Conservation (phyloP, 176 grass and related monocot genomes). For the Metroxylon sagu region DNA sequence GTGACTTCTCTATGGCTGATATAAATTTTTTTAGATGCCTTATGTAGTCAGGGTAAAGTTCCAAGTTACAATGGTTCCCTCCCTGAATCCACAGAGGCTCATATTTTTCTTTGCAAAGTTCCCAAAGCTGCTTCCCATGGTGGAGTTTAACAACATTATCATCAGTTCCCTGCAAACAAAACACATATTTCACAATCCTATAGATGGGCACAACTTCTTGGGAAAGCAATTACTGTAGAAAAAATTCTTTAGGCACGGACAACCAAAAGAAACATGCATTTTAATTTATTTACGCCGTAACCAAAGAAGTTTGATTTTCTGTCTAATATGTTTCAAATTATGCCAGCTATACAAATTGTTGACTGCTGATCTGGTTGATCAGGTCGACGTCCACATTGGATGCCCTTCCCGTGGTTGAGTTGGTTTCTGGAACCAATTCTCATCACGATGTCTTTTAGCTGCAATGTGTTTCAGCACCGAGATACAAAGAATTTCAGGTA, state of each 20-base stretch:
- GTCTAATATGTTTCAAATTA: too few species aligned
- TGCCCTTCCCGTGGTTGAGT: too few species aligned
- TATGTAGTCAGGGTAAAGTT: slow-evolving; percentile 64
- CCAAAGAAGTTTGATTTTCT: too few species aligned
- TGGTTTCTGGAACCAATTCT: too few species aligned
- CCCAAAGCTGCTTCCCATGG: slow-evolving; percentile 77
- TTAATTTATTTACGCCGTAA: too few species aligned
- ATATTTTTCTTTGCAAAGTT: slow-evolving; percentile 83
- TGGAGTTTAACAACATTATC: slow-evolving; percentile 65
- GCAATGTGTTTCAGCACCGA: too few species aligned
- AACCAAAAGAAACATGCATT: slow-evolving; percentile 1
- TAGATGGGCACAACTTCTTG: neutral
- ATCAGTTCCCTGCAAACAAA: slow-evolving; percentile 50
- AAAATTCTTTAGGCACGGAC: neutral
- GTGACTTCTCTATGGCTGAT: slow-evolving; percentile 45
- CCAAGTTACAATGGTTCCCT: slow-evolving; percentile 72
- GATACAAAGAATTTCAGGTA: too few species aligned
- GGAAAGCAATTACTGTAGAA: too few species aligned
- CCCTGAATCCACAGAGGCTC: slow-evolving; percentile 89
- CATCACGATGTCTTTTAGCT: too few species aligned
- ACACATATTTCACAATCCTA: neutral
- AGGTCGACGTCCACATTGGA: too few species aligned
- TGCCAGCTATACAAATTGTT: too few species aligned
- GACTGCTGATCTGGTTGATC: too few species aligned
- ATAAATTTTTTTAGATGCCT: slow-evolving; percentile 68